Conservation (phyloP, 371 early-diverging fungal genomes). For the Choanephora cucurbitarum region DNA sequence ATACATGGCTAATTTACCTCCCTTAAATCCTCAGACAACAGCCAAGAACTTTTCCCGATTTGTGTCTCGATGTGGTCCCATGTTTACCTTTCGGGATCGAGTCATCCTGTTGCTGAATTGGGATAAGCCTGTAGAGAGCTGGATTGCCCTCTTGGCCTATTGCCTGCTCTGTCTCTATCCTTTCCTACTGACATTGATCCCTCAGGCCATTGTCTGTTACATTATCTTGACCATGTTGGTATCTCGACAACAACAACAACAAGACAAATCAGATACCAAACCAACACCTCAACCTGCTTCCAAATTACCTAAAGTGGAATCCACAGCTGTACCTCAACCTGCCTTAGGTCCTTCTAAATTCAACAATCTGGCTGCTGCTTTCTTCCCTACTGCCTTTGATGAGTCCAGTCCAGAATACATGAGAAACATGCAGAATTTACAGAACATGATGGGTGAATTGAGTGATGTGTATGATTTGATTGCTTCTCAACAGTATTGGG, state of each 20-base stretch:
- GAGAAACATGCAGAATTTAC: slow-evolving; percentile 45
- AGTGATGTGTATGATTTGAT: slow-evolving; percentile 40
- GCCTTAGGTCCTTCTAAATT: too few species aligned
- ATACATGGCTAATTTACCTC: slow-evolving; percentile 41
- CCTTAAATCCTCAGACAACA: slow-evolving; percentile 43
- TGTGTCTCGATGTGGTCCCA: slow-evolving; percentile 45
- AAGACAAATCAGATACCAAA: background rate
- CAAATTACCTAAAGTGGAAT: too few species aligned
- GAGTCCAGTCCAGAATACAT: slow-evolving; percentile 49
- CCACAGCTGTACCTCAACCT: too few species aligned
- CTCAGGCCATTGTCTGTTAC: slow-evolving; percentile 34
- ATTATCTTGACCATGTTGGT: slow-evolving; percentile 27
- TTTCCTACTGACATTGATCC: slow-evolving; percentile 32
- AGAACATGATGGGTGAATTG: slow-evolving; percentile 55
- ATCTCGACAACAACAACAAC: slow-evolving; percentile 11
- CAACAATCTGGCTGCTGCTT: slow-evolving; percentile 20
- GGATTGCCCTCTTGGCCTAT: slow-evolving; percentile 37
- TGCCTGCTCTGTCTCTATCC: slow-evolving; percentile 49
- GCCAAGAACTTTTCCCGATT: slow-evolving; percentile 51
- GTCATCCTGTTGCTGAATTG: slow-evolving; percentile 48
- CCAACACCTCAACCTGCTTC: too few species aligned
- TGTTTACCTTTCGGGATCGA: slow-evolving; percentile 45
- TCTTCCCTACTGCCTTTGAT: slow-evolving; percentile 33
- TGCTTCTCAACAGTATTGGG: slow-evolving; percentile 25
- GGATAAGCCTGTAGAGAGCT: slow-evolving; percentile 46